A percentile compares a stretch with the other conserved stretches of the same genome.
Conservation (phyloP, 129 eudicot species). For the Helianthus tuberosus region DNA sequence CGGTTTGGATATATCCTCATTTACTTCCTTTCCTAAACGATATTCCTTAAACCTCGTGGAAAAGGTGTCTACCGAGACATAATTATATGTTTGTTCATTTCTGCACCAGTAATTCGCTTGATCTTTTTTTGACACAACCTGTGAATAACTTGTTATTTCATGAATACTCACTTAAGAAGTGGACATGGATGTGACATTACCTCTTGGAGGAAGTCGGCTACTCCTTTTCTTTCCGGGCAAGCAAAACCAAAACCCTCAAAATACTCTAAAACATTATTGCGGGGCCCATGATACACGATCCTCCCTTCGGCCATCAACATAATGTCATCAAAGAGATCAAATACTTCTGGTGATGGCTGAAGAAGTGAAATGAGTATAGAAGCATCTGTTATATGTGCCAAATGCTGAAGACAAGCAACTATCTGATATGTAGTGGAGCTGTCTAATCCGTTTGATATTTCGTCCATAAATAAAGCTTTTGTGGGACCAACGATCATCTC, state of each 20-base stretch:
- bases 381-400: constrained; percentile 73
- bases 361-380: constrained; percentile 78
- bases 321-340: constrained; percentile 83
- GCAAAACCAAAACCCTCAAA: constrained; percentile 64
- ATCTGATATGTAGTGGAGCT: constrained; percentile 91
- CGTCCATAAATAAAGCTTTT: constrained; percentile 78
- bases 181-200: constrained; percentile 37
- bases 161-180: neutral
- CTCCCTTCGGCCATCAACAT: constrained; percentile 85
- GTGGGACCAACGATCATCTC: constrained; percentile 92
- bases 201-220: constrained; percentile 91
- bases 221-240: constrained; percentile 87
- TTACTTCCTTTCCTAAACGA: constrained; percentile 33
- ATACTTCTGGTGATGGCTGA: constrained; percentile 88
- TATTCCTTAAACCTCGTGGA: constrained; percentile 49
- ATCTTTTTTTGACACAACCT: constrained; percentile 56
- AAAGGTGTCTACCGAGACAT: constrained; percentile 38
- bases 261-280: constrained; percentile 55
- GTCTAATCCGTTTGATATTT: constrained; percentile 86
- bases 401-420: constrained; percentile 70
- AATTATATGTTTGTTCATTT: constrained; percentile 29
- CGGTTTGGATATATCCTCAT: constrained; percentile 38
- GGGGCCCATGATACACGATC: constrained; percentile 76
- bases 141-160: constrained; percentile 3
- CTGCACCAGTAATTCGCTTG: constrained; percentile 56